Evolutionary conservation across 495 filamentous ascomycete genomes (phyloP).

Genomic region (Lichenothelia convexa): DNA sequence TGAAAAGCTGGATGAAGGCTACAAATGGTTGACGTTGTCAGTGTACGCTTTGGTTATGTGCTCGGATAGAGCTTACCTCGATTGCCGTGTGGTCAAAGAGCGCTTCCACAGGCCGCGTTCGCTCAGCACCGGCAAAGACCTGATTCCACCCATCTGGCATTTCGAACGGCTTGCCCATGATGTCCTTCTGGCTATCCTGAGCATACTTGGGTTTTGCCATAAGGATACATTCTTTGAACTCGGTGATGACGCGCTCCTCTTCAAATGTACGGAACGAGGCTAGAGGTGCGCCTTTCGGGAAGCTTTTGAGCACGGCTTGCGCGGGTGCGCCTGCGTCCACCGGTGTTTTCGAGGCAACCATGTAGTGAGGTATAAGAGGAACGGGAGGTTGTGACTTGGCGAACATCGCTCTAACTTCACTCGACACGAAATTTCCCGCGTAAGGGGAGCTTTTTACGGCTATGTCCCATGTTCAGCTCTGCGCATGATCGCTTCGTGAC

Average conservation of each 20-base stretch:
- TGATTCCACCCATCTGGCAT: slow-evolving; percentile 93
- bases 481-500: neutral
- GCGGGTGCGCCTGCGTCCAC: slow-evolving; percentile 77
- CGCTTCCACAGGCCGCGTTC: slow-evolving; percentile 68
- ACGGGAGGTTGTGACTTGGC: slow-evolving; percentile 56
- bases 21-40: too few species aligned
- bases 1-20: too few species aligned
- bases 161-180: slow-evolving; percentile 73
- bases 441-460: slow-evolving; percentile 66
- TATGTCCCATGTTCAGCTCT: slow-evolving; percentile 1
- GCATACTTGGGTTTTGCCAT: slow-evolving; percentile 64
- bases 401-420: slow-evolving; percentile 71
- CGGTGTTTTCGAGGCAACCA: slow-evolving; percentile 65
- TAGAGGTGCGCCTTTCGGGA: slow-evolving; percentile 42
- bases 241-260: slow-evolving; percentile 81
- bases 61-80: neutral
- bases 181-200: slow-evolving; percentile 40
- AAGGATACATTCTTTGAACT: slow-evolving; percentile 96
- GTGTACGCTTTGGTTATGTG: slow-evolving; percentile 14
- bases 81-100: slow-evolving; percentile 70
- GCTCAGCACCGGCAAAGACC: slow-evolving; percentile 72
- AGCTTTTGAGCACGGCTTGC: slow-evolving; percentile 49
- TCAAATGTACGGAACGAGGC: slow-evolving; percentile 60
- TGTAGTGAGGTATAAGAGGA: slow-evolving; percentile 67
- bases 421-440: slow-evolving; percentile 74